These are phyloP conservation scores for Scolecobasidium constrictum DNA, from an alignment of 2,329 filamentous ascomycete species.

Conservation along the genomic window DNA sequence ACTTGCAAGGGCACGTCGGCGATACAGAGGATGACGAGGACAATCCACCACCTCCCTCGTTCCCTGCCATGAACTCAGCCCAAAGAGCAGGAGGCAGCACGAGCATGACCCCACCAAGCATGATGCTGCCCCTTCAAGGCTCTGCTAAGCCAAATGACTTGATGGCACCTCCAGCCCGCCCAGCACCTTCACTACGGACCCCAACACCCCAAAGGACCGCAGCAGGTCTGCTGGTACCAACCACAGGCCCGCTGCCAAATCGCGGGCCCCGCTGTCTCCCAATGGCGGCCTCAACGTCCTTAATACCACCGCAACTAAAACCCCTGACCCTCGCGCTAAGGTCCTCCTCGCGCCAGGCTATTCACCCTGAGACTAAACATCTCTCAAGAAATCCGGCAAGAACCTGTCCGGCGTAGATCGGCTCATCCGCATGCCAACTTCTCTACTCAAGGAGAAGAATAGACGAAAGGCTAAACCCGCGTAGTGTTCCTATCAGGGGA, in stretches of 20 bases:
- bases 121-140: conserved; percentile 5
- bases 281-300: conserved; percentile 34
- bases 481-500: conserved; percentile 82
- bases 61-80: conserved; percentile 35
- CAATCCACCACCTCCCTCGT: conserved; percentile 28
- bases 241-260: no score
- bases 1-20: conserved; percentile 17
- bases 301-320: conserved; percentile 25
- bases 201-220: no score
- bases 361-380: conserved; percentile 93
- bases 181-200: conserved; percentile 17
- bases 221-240: no score
- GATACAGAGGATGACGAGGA: conserved; percentile 23
- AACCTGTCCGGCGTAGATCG: conserved; percentile 40
- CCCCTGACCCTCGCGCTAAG: conserved; percentile 43
- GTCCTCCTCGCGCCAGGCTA: conserved; percentile 81
- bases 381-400: conserved; percentile 59
- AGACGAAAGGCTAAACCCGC: conserved; percentile 77
- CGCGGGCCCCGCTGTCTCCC: conserved; percentile 38
- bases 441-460: conserved; percentile 65
- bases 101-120: conserved; percentile 4
- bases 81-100: conserved; percentile 26
- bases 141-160: no score
- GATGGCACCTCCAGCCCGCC: conserved; percentile 14
- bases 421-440: conserved; percentile 65